Conservation (phyloP, 164 flowering plant genomes). For the Chloranthus sessilifolius region DNA sequence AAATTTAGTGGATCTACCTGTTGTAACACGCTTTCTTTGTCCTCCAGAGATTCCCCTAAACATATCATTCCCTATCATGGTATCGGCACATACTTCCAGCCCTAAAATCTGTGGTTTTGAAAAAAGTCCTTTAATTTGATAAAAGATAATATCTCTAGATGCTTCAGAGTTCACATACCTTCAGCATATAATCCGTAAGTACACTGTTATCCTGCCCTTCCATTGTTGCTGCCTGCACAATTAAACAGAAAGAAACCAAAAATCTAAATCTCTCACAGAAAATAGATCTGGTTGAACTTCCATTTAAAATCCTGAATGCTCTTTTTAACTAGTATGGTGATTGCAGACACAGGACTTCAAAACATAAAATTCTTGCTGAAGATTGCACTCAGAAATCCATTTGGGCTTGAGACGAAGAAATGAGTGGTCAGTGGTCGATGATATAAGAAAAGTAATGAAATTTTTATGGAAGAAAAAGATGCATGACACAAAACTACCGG, state of each 20-base stretch:
- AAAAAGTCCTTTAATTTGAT: neutral
- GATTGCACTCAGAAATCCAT: too few relatives aligned
- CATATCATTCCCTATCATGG: slow-evolving; percentile 28
- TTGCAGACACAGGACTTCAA: too few relatives aligned
- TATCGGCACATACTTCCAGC: slow-evolving; percentile 27
- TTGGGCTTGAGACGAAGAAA: too few relatives aligned
- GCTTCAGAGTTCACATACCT: slow-evolving; percentile 13
- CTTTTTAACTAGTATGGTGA: too few relatives aligned
- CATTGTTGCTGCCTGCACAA: slow-evolving; percentile 38
- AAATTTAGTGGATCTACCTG: too few relatives aligned
- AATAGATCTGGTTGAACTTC: too few relatives aligned
- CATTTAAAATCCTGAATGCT: too few relatives aligned
- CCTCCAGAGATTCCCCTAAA: slow-evolving; percentile 30
- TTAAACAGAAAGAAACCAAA: neutral
- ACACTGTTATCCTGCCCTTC: slow-evolving; percentile 41
- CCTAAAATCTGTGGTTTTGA: slow-evolving; percentile 21
- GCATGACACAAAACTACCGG: neutral
- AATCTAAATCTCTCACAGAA: too few relatives aligned
- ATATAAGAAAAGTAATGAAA: too few relatives aligned
- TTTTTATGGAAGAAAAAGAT: neutral
- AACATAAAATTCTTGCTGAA: too few relatives aligned
- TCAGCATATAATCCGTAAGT: slow-evolving; percentile 28
- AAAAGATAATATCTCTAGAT: neutral
- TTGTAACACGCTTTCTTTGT: slow-evolving; percentile 28
- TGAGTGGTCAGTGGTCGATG: too few relatives aligned